These are phyloP conservation scores for Capsella bursapastoris DNA, from an alignment of 345 rosid species.

Conservation along the genomic window DNA sequence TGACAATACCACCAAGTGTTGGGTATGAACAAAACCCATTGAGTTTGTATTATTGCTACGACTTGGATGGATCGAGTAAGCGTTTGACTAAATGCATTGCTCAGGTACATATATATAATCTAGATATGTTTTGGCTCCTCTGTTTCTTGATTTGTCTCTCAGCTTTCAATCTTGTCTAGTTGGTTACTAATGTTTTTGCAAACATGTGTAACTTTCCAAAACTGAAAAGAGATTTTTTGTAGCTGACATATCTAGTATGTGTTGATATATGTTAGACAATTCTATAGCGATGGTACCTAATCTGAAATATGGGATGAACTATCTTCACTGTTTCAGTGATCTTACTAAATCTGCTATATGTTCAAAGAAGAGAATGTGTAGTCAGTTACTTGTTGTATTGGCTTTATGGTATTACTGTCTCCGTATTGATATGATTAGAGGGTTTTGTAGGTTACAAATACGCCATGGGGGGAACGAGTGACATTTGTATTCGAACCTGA, in stretches of 20 bases:
- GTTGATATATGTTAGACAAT: too few species aligned
- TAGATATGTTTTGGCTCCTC: neutral
- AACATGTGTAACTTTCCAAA: too few species aligned
- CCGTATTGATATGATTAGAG: constrained; percentile 1
- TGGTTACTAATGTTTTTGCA: too few species aligned
- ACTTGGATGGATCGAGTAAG: constrained; percentile 47
- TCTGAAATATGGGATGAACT: too few species aligned
- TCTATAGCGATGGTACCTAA: too few species aligned
- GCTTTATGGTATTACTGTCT: neutral
- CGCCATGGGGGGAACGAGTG: constrained; percentile 95
- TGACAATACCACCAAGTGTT: constrained; percentile 90
- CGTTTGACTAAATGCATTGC: constrained; percentile 79
- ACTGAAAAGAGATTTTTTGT: too few species aligned
- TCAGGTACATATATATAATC: constrained; percentile 52
- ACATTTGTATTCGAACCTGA: constrained; percentile 75
- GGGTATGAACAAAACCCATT: constrained; percentile 92
- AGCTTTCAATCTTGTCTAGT: neutral
- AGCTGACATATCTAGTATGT: too few species aligned
- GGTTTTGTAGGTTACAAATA: constrained; percentile 78
- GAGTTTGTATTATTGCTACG: constrained; percentile 89
- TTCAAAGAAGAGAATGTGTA: neutral
- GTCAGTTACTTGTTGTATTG: neutral
- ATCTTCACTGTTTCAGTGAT: neutral
- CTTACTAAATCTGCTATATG: neutral
- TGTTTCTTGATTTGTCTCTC: constrained; percentile 12